phyloP scores from a whole-genome alignment of 2,329 filamentous ascomycete genomes.

The Reticulascus tulasneorum region DNA sequence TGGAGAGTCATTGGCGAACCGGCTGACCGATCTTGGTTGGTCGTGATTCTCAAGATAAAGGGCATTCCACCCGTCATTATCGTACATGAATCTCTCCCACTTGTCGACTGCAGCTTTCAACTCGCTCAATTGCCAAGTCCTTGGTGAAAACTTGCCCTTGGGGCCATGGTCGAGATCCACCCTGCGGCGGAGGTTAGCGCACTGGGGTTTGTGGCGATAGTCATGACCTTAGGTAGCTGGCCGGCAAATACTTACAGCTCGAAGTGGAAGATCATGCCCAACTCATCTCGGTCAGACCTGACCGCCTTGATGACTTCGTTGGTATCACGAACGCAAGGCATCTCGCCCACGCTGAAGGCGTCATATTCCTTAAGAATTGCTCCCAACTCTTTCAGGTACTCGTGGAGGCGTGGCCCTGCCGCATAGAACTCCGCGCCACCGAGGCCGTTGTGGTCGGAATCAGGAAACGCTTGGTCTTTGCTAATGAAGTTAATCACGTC shows the following conservation, averaged over 20 bases:
- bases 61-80: constrained; percentile 60
- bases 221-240: no score
- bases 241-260: constrained; percentile 51
- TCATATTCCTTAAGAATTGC: constrained; percentile 41
- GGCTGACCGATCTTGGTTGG: constrained; percentile 55
- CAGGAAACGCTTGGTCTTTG: constrained; percentile 55
- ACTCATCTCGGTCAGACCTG: constrained; percentile 50
- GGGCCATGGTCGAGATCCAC: constrained; percentile 46
- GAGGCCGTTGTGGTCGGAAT: constrained; percentile 33
- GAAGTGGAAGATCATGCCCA: constrained; percentile 73
- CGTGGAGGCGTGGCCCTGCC: constrained; percentile 46
- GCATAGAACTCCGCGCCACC: constrained; percentile 42
- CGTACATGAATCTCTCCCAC: constrained; percentile 58
- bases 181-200: constrained; percentile 19
- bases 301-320: constrained; percentile 45
- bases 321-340: constrained; percentile 41
- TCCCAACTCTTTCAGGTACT: constrained; percentile 42
- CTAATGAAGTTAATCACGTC: constrained; percentile 67
- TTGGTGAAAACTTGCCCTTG: constrained; percentile 38
- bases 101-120: constrained; percentile 51
- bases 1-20: constrained; percentile 48
- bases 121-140: constrained; percentile 43
- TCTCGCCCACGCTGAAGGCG: constrained; percentile 50
- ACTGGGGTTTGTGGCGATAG: not conserved
- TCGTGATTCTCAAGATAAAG: constrained; percentile 66